Percentiles rank a stretch among this genome's conserved stretches.
These are phyloP conservation scores for Psidium friedrichsthalianum DNA, from an alignment of 345 rosid species.

Conservation along the genomic window DNA sequence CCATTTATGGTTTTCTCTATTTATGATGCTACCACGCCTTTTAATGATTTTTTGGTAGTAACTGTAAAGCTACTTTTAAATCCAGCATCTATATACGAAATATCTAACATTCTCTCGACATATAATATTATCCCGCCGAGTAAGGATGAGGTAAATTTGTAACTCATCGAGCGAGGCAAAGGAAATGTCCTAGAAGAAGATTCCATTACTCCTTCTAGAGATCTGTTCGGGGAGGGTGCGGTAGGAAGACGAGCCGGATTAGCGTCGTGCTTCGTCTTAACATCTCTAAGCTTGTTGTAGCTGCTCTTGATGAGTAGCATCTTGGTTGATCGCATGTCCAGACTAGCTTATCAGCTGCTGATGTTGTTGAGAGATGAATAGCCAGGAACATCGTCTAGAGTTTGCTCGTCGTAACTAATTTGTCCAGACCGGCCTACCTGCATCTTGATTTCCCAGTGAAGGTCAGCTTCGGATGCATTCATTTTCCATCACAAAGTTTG, in stretches of 20 bases:
- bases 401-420: background rate
- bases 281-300: background rate
- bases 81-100: background rate
- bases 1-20: background rate
- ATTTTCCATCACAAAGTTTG: background rate
- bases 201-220: background rate
- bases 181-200: background rate
- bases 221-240: background rate
- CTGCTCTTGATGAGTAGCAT: background rate
- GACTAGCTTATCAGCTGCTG: background rate
- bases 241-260: background rate
- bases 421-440: too few relatives aligned
- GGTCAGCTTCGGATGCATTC: background rate
- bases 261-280: background rate
- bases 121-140: background rate
- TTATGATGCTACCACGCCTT: background rate
- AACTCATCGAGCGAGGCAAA: background rate
- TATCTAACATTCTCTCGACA: background rate
- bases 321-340: background rate
- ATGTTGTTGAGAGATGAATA: background rate
- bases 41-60: background rate
- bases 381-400: background rate
- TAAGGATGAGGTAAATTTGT: background rate
- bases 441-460: background rate
- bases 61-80: background rate